A percentile compares a stretch with the other conserved stretches of the same genome.
phyloP scores from a whole-genome alignment of 2,329 filamentous ascomycete genomes.

The Colletotrichum tamarilloi region DNA sequence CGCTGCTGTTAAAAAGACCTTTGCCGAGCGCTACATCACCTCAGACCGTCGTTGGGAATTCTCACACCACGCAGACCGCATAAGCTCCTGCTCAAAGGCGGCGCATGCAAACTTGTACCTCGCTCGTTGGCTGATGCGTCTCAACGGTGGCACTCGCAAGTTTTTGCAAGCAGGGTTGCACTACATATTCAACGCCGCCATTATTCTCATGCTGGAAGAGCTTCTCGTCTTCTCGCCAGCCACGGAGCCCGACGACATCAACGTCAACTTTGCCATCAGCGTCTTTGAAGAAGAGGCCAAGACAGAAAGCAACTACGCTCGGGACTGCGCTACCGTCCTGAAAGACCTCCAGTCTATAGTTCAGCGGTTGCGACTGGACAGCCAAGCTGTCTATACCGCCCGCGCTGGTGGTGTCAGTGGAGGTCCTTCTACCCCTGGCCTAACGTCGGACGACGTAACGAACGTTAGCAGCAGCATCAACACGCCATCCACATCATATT shows the following conservation, averaged over 20 bases:
- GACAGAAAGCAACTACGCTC: conserved; percentile 51
- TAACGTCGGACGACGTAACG: conserved; percentile 5
- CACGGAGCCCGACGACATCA: conserved; percentile 46
- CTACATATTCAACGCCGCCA: conserved; percentile 61
- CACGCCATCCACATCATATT: background rate
- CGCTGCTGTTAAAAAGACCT: conserved; percentile 57
- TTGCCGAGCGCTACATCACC: conserved; percentile 52
- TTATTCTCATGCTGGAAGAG: conserved; percentile 59
- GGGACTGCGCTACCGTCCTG: conserved; percentile 51
- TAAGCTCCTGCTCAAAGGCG: conserved; percentile 54
- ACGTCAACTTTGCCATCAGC: conserved; percentile 53
- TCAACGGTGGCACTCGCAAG: conserved; percentile 49
- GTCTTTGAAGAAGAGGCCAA: conserved; percentile 53
- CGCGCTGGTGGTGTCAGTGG: background rate
- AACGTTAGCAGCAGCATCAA: conserved; percentile 9
- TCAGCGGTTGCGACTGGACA: conserved; percentile 43
- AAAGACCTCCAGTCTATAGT: conserved; percentile 51
- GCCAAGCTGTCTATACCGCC: background rate
- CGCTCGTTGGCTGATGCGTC: conserved; percentile 51
- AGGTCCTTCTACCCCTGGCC: background rate
- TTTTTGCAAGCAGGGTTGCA: conserved; percentile 58
- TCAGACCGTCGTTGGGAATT: conserved; percentile 40
- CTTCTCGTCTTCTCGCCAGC: conserved; percentile 46
- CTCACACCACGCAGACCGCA: conserved; percentile 43
- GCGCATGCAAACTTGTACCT: conserved; percentile 59